Evolutionary conservation across 2,329 filamentous ascomycete genomes (phyloP), one percentile per base, ranked within the genome.

Genomic region (Fusarium siculi): DNA sequence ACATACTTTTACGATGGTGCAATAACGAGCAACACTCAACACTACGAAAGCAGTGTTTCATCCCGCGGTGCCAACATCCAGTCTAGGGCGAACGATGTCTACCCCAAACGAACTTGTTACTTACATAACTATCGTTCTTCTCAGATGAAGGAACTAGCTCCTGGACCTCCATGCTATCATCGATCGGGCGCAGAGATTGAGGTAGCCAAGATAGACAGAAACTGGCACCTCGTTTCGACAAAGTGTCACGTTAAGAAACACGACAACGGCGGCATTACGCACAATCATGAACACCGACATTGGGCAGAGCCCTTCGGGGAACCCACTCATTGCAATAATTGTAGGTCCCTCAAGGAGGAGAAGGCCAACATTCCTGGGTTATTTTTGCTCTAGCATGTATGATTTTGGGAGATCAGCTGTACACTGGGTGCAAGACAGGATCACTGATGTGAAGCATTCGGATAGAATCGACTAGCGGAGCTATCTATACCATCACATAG

Each of bases 151-250:
- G n/a, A 16, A 16, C 12, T n/a, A 15, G 18, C 19, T 15, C 25
- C 21, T 7, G 25, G 14, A 9, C 11, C 15, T 19, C 53, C 34
- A 10, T 40, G 9, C 19, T 52, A 32, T 16, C 18, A 37, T 30
- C 52, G 62, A 34, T 66, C 39, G n/a, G 23, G 36, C 21, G 44
- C 23, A 15, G 28, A 52, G 23, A 52, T 66, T 1, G 44, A 67
- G 46, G 34, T 67, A n/a, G 37, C 60, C 9, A 44, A 52, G 16
- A 59, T 52, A 30, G 34, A 34, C 6, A 15, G 16, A 15, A 18
- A n/a, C n/a, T 66, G 62, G 34, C 32, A 52, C 16, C 36, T 52
- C 18, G 28, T 66, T 19, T 66, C 62, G 7, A 67, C 62, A 46
- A 67, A 66, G 16, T 60, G 39, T 11, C 64, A 50, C 18, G 16